Evolutionary conservation across 2,329 filamentous ascomycete species (phyloP), one percentile per base, ranked within the genome.

Genomic region (Saccharata proteae): DNA sequence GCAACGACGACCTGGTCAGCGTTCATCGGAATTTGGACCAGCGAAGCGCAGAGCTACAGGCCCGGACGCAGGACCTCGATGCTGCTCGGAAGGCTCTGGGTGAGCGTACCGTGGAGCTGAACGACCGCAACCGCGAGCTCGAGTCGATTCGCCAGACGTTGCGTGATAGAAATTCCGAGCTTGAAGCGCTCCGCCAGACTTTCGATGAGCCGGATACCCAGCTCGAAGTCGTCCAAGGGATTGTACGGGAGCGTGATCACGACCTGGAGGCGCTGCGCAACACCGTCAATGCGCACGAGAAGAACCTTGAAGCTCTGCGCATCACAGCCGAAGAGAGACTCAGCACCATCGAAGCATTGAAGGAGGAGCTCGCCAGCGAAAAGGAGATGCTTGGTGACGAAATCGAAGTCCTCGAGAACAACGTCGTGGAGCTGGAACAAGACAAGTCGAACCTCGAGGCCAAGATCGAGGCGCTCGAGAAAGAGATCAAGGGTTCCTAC

Each of bases 361-460:
- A 62, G 14, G 58, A 60, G 14, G 60, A 64, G 34, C 55, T 72
- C 5, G 55, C 27, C 3, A 30, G 10, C 3, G 41, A 33, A 3
- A 33, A 49, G 15, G 45, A 52, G 26, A 48, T 46, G 16, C 48
- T 49, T 37, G 67, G 76, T 43, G 68, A 75, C 18, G 69, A 70
- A 36, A 64, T 71, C 12, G 48, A 61, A 19, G 57, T 65, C 5
- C 44, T 65, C 2, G 58, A 64, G 34, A 52, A 55, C 16, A 52
- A 51, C 17, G 48, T 56, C 6, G 61, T 64, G 18, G 57, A 62
- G 12, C 47, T 52, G 2, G 45, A 54, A 14, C 50, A 55, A 11
- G 60, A 62, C 38, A 77, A 74, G 43, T 62, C 66, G 6, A 61
- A 72, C 24, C 55, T 79, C 1, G 71, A 81, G 44, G 62, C 71